phyloP scores from a whole-genome alignment of 495 filamentous ascomycete genomes.

The Penicillium nucicola region DNA sequence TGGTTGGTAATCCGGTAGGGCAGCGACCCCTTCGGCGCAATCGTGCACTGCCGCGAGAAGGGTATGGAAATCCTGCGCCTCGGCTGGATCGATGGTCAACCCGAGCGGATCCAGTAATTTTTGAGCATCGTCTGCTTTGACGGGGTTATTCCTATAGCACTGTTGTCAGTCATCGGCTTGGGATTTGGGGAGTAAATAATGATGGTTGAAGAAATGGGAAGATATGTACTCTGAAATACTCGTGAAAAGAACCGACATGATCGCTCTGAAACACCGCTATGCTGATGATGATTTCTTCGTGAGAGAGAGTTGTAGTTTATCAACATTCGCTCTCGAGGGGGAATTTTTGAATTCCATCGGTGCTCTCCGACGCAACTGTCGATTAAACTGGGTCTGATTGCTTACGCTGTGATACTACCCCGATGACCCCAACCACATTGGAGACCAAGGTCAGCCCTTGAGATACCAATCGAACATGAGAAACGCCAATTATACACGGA shows the following conservation, averaged over 20 bases:
- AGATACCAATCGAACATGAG: no score
- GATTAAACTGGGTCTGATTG: not conserved
- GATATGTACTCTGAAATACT: conserved; percentile 28
- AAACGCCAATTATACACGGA: no score
- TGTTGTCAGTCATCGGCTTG: not conserved
- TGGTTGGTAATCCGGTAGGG: conserved; percentile 34
- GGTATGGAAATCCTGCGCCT: conserved; percentile 28
- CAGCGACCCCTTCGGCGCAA: conserved; percentile 26
- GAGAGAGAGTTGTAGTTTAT: not conserved
- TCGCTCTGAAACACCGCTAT: not conserved
- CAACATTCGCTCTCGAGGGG: not conserved
- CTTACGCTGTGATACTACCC: not conserved
- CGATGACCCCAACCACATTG: conserved; percentile 11
- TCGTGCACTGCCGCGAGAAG: conserved; percentile 34
- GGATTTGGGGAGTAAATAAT: no score
- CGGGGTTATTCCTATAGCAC: conserved; percentile 20
- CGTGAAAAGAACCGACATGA: conserved; percentile 34
- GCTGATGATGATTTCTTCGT: not conserved
- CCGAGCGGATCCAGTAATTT: conserved; percentile 21
- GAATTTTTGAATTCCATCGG: conserved; percentile 1
- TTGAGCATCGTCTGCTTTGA: conserved; percentile 27
- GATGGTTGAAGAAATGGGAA: not conserved
- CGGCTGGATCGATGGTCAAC: conserved; percentile 26
- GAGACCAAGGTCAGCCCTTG: not conserved
- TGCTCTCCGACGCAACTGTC: conserved; percentile 1